Base-by-base conservation (phyloP, 306 rosid genomes). In the Fragaria nilgerrensis region DNA sequence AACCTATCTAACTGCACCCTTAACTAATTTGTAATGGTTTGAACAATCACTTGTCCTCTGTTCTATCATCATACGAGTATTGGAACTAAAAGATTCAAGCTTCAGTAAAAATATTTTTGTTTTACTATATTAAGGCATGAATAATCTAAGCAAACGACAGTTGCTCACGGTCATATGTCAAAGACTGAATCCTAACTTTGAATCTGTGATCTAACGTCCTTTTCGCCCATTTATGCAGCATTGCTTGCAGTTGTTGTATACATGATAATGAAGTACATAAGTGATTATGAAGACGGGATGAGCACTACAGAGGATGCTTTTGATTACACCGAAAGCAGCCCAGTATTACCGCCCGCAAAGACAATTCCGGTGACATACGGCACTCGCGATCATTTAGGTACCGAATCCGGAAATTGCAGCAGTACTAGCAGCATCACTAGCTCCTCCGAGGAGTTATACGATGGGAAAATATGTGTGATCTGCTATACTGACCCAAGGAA, bases 381-480 rank as follows among this genome's bases (percentile, higher is more conserved):
- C 22, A 79, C 81, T 49, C 76, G 82, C n/a, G 74, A 63, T 2
- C 49, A 70, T 44, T 62, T 29, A 49, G 85, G 72, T 65, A 15
- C 67, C 5, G 88, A 81, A 70, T 22, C 70, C 0, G 81, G 81
- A 49, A 47, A 70, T 29, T 78, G 80, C 71, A 44, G 50, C 34
- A n/a, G 36, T 10, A 48, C 37, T 47, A 50, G 56, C 23, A 48
- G n/a, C 34, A 52, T 7, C 49, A 49, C 12, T 25, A 62, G 71
- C 65, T 76, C 81, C 55, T 72, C 78, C 0, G 84, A 79, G 68
- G 88, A 82, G 5, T 43, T 85, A 50, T 82, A 85, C 23, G 86
- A 85, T 39, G 70, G 79, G 58, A 85, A 82, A 77, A 45, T 85
- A 47, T 85, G 88, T 56, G 75, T 79, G 22, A 82, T 85, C 49